These are phyloP conservation scores for Striga hermonthica DNA, from an alignment of 305 asterid genomes.

Conservation along the genomic window DNA sequence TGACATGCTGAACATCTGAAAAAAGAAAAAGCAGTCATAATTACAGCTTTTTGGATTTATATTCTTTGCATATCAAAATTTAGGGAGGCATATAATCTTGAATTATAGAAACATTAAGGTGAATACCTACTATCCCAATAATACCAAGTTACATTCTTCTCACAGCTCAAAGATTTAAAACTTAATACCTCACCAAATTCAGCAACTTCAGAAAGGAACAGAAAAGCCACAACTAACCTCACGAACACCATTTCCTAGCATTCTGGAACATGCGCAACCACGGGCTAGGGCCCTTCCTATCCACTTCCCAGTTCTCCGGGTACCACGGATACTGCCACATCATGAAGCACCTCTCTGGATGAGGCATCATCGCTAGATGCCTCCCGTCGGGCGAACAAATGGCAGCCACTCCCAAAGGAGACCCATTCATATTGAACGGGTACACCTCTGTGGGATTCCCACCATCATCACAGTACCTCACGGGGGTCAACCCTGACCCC, in stretches of 20 bases:
- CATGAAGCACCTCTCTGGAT: slow-evolving; percentile 85
- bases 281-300: slow-evolving; percentile 79
- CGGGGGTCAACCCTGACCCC: slow-evolving; percentile 62
- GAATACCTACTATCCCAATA: too few species aligned
- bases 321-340: slow-evolving; percentile 99
- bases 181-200: neutral
- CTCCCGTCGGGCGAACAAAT: slow-evolving; percentile 89
- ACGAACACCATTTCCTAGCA: slow-evolving; percentile 92
- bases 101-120: too few species aligned
- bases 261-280: slow-evolving; percentile 95
- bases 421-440: slow-evolving; percentile 85
- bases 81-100: too few species aligned
- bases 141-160: too few species aligned
- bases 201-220: neutral
- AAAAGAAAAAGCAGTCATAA: too few species aligned
- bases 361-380: slow-evolving; percentile 97
- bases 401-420: slow-evolving; percentile 89
- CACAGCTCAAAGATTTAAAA: too few species aligned
- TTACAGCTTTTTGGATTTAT: too few species aligned
- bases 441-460: slow-evolving; percentile 72
- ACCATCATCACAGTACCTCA: slow-evolving; percentile 71
- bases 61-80: too few species aligned
- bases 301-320: slow-evolving; percentile 75
- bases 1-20: too few species aligned
- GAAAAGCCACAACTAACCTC: slow-evolving; percentile 39